Base-by-base conservation (phyloP, 2,329 filamentous ascomycete genomes). In the Madurella fahalii region DNA sequence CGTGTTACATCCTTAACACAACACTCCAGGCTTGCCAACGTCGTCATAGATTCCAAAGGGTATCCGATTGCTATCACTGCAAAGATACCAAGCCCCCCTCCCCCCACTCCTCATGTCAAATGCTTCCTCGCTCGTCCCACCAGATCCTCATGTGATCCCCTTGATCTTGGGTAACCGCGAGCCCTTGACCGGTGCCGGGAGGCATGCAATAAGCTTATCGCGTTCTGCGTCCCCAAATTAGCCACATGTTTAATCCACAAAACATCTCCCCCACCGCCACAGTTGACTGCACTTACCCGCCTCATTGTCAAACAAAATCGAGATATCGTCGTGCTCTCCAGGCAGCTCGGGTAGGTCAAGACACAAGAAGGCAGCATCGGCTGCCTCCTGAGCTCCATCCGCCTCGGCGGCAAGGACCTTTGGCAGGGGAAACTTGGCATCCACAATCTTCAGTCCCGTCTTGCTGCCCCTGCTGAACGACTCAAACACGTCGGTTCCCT, bases 301-400 rank as follows among this genome's bases (percentile, higher is more conserved):
- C 68, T 90, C 87, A 44, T 79, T 85, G 60, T 95, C 90, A 75
- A 96, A 96, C 57, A 86, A 72, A 65, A 96, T 85, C 11, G 86
- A 82, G 62, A 96, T 90, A 73, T 96, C 92, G 69, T 96, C 92
- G 71, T 96, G 90, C 73, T 96, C 92, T 48, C 89, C 89, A 1
- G 91, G 89, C 69, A 95, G 89, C 64, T 96, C 91, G 16, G 91
- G 86, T 69, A 91, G 82, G 70, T 96, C 92, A 55, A 96, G 72
- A 68, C 89, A 94, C 40, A 95, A 80, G 73, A 93, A 96, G 25
- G 84, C 81, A 67, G 84, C 82, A 58, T 86, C 84, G 45, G 82
- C 77, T 56, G 75, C 76, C 57, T 77, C 77, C 30, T 72, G 69
- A 43, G 77, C 71, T 57, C 58, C 54, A n/a, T 63, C 57, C 9